Evolutionary conservation across 139 green algal genomes (phyloP).

Genomic region (Closterium sp.): DNA sequence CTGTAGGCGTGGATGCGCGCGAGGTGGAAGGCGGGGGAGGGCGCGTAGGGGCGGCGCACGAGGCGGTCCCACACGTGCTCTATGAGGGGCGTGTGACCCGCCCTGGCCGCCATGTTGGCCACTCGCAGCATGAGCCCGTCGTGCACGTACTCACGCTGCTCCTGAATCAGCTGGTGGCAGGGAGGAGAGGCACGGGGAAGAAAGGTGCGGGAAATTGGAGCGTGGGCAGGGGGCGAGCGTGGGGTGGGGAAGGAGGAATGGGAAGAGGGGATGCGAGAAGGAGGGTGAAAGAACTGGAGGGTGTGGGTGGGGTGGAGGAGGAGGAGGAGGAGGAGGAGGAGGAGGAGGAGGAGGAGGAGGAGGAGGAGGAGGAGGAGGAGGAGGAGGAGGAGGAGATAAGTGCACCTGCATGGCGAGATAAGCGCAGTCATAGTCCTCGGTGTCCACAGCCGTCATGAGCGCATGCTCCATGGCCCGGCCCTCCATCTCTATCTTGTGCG

Average conservation of each 20-base stretch:
- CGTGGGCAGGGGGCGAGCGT: background rate
- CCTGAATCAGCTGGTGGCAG: background rate
- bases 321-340: background rate
- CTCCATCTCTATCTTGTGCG: no score
- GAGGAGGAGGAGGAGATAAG: background rate
- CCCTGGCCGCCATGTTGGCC: background rate
- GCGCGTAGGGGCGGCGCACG: background rate
- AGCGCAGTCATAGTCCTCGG: no score
- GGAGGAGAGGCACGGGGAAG: background rate
- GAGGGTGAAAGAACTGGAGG: background rate
- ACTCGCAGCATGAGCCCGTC: background rate
- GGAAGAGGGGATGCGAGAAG: background rate
- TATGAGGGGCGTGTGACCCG: background rate
- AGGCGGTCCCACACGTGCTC: background rate
- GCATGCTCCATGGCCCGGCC: no score
- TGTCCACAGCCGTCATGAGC: no score
- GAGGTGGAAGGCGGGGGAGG: slow-evolving; percentile 16
- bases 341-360: background rate
- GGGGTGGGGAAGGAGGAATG: background rate
- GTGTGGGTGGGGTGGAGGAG: background rate
- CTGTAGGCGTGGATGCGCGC: slow-evolving; percentile 35
- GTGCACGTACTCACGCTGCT: background rate
- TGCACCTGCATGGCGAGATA: no score
- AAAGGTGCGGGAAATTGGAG: background rate
- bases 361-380: background rate